Base-by-base conservation (phyloP, 139 green algal species). In the Axilococcus clingmanii region DNA sequence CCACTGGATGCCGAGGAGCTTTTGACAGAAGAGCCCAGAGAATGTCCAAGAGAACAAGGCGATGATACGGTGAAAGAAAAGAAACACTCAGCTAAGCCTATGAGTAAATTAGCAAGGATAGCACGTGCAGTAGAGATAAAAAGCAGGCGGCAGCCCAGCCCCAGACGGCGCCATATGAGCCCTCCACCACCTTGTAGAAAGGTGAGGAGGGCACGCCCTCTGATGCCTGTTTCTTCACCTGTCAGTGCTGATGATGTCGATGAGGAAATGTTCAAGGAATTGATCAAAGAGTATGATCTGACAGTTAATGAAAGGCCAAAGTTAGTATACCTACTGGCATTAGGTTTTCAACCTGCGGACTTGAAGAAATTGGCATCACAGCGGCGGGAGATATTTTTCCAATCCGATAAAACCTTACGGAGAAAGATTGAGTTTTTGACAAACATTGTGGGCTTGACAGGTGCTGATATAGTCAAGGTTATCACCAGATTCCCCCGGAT, bases 401-500 rank as follows among this genome's bases (percentile, higher is more conserved):
- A 58, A 19, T 42, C 32, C 20, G 23, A 59, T 2, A 45, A 61
- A 7, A 66, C 57, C 28, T 67, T 77, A 44, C 30, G 40, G 8
- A 47, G 41, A 27, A 77, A 77, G 65, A 48, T 77, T n/a, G 33
- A 47, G 33, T 76, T 77, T 59, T 47, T 77, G 12, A 40, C 40
- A 38, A 44, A 77, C 19, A 48, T 51, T 34, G 55, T 72, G 1
- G 65, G 65, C n/a, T 38, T 77, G n/a, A 71, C 37, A 33, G 28
- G 72, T 14, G 59, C 44, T 8, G 52, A 77, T 16, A 46, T 86
- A 33, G 35, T 30, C 25, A 76, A 81, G 42, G 48, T 86, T 29
- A 48, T 86, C 6, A 36, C 57, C 22, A 70, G 71, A 27, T 70
- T 71, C 40, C 78, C 78, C 4, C 52, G 68, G 24, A 61, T 83